Evolutionary conservation across 495 filamentous ascomycete species (phyloP).

Genomic region (Evernia prunastri): DNA sequence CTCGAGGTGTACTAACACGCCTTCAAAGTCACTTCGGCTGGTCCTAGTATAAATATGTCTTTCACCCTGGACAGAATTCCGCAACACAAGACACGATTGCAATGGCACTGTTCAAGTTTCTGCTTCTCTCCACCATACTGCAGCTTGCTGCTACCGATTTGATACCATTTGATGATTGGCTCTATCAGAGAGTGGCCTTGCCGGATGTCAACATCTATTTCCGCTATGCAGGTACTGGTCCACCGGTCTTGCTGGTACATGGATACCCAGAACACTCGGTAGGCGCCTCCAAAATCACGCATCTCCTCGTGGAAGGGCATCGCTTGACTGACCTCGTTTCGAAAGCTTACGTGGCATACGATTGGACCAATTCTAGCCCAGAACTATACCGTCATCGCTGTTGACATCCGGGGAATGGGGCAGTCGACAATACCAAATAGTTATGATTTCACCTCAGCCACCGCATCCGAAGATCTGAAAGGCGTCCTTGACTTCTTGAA

Average conservation of each 20-base stretch:
- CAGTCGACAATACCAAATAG: slow-evolving; percentile 32
- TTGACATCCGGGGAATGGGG: slow-evolving; percentile 39
- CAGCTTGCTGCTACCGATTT: background rate
- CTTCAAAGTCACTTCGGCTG: background rate
- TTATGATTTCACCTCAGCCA: background rate
- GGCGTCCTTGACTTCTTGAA: background rate
- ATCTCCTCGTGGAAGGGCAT: background rate
- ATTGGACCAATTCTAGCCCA: slow-evolving; percentile 29
- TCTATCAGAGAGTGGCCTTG: background rate
- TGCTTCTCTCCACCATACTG: background rate
- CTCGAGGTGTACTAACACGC: background rate
- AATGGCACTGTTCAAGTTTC: background rate
- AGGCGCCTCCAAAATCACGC: background rate
- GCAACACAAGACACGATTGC: background rate
- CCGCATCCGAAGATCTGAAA: background rate
- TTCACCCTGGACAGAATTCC: background rate
- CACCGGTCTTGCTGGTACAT: slow-evolving; percentile 34
- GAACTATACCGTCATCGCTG: slow-evolving; percentile 30
- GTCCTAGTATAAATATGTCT: background rate
- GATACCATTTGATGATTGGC: background rate
- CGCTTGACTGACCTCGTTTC: background rate
- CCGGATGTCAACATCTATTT: slow-evolving; percentile 31
- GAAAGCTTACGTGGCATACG: slow-evolving; percentile 34
- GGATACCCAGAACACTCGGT: slow-evolving; percentile 29
- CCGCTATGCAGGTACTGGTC: slow-evolving; percentile 26